Conservation (phyloP, 1,284 basidiomycete genomes). For the Peniophora sp. region DNA sequence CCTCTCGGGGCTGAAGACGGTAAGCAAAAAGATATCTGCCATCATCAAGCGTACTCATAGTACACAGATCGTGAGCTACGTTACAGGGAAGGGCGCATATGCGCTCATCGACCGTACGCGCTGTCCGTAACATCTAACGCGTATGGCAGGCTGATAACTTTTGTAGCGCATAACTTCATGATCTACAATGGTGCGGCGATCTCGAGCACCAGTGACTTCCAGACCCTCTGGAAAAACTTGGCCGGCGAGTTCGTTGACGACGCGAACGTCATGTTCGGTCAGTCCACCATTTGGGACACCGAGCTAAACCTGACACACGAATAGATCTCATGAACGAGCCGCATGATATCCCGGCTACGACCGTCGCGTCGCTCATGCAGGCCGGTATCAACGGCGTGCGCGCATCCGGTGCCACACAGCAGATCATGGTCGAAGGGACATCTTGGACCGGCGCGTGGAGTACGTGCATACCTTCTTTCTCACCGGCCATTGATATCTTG, state of each 20-base stretch:
- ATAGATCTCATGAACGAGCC: constrained; percentile 15
- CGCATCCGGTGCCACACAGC: constrained; percentile 48
- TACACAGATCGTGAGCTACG: constrained; percentile 41
- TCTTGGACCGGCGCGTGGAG: constrained; percentile 28
- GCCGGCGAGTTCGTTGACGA: constrained; percentile 47
- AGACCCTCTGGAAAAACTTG: constrained; percentile 43
- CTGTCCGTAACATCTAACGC: constrained; percentile 21
- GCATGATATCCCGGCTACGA: not conserved
- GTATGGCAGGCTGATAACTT: constrained; percentile 1
- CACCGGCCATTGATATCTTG: constrained; percentile 1
- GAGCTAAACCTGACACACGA: not conserved
- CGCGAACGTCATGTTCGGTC: constrained; percentile 44
- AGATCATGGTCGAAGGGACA: constrained; percentile 39
- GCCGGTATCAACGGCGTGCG: constrained; percentile 56
- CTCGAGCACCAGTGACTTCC: constrained; percentile 30
- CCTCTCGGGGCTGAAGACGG: constrained; percentile 37
- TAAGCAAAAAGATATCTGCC: no score
- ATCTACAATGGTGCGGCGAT: constrained; percentile 45
- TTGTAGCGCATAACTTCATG: constrained; percentile 46
- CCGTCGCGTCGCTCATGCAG: constrained; percentile 32
- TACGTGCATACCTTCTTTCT: constrained; percentile 10
- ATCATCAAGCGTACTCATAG: constrained; percentile 2
- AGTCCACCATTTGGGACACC: not conserved
- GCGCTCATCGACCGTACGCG: constrained; percentile 48
- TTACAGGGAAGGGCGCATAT: constrained; percentile 51